A percentile compares a stretch with the other conserved stretches of the same genome.
Conservation (phyloP, 208 protist species). For the Leptomonas pyrrhocoris region DNA sequence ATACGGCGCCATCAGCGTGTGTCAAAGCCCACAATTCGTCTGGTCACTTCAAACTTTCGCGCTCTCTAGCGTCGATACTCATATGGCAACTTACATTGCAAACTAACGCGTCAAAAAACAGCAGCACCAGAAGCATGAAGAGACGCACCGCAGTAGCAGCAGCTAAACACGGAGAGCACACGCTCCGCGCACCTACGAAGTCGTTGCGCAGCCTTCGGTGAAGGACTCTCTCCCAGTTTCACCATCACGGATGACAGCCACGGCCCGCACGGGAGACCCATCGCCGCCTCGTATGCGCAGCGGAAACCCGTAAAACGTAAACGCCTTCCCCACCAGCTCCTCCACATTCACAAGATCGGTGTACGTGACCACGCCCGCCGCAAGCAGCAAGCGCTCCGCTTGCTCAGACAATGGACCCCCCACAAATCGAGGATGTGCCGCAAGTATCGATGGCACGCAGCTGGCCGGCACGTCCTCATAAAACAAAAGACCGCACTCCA, state of each 20-base stretch:
- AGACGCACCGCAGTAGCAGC: too few species aligned
- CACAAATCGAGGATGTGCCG: slow-evolving; percentile 35
- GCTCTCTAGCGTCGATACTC: too few species aligned
- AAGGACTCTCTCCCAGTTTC: background rate
- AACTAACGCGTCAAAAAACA: too few species aligned
- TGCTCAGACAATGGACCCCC: slow-evolving; percentile 40
- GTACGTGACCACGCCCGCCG: slow-evolving; percentile 38
- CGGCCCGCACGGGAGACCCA: slow-evolving; percentile 51
- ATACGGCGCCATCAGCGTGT: too few species aligned
- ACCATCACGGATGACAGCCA: slow-evolving; percentile 33
- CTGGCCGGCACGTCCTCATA: slow-evolving; percentile 20
- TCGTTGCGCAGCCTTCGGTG: background rate
- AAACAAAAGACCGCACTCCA: slow-evolving; percentile 37
- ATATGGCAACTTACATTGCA: too few species aligned
- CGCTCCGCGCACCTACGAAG: background rate
- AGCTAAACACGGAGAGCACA: too few species aligned
- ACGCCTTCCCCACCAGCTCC: slow-evolving; percentile 21
- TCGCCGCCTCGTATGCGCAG: slow-evolving; percentile 47
- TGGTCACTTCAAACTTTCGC: too few species aligned
- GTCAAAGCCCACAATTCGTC: too few species aligned
- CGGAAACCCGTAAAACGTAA: slow-evolving; percentile 50
- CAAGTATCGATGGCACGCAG: slow-evolving; percentile 24
- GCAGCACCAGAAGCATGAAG: too few species aligned
- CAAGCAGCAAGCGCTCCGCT: slow-evolving; percentile 38
- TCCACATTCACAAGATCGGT: slow-evolving; percentile 54